Evolutionary conservation across 2,329 filamentous ascomycete species (phyloP).

Genomic region (Tolypocladium pustulatum): DNA sequence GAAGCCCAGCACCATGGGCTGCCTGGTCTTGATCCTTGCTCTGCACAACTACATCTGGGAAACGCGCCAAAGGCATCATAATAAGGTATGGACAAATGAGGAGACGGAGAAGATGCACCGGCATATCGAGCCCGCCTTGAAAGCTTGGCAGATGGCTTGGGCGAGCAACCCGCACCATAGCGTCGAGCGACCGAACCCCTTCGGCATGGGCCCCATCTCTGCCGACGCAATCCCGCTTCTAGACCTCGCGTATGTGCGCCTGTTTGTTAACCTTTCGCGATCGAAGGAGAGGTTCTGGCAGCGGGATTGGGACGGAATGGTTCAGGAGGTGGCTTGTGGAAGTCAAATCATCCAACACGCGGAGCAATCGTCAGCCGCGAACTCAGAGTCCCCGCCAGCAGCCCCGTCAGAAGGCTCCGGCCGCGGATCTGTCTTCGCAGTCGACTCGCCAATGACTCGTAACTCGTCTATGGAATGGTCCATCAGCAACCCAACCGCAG

Average conservation of each 20-base stretch:
- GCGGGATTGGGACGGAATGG: slow-evolving; percentile 85
- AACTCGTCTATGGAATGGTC: slow-evolving; percentile 36
- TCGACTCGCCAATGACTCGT: slow-evolving; percentile 42
- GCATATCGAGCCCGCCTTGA: slow-evolving; percentile 85
- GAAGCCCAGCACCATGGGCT: slow-evolving; percentile 83
- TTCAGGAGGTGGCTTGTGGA: slow-evolving; percentile 72
- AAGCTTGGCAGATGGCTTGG: slow-evolving; percentile 93
- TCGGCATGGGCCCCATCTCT: slow-evolving; percentile 69
- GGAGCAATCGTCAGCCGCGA: slow-evolving; percentile 48
- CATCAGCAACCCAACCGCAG: neutral
- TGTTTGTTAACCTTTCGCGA: slow-evolving; percentile 87
- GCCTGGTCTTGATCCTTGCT: slow-evolving; percentile 83
- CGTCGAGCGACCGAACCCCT: slow-evolving; percentile 75
- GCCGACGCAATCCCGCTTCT: slow-evolving; percentile 85
- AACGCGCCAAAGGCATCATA: slow-evolving; percentile 80
- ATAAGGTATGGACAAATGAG: slow-evolving; percentile 78
- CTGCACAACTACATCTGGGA: slow-evolving; percentile 99
- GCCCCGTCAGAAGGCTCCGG: slow-evolving; percentile 34
- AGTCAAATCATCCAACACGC: slow-evolving; percentile 65
- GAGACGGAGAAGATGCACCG: slow-evolving; percentile 95
- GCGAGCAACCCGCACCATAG: slow-evolving; percentile 76
- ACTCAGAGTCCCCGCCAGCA: slow-evolving; percentile 26
- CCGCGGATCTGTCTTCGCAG: slow-evolving; percentile 34
- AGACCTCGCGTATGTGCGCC: slow-evolving; percentile 81
- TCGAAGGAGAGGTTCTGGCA: slow-evolving; percentile 94